Evolutionary conservation across 2,329 filamentous ascomycete genomes (phyloP), one percentile per base, ranked within the genome.

Genomic region (Epichloe scottii): DNA sequence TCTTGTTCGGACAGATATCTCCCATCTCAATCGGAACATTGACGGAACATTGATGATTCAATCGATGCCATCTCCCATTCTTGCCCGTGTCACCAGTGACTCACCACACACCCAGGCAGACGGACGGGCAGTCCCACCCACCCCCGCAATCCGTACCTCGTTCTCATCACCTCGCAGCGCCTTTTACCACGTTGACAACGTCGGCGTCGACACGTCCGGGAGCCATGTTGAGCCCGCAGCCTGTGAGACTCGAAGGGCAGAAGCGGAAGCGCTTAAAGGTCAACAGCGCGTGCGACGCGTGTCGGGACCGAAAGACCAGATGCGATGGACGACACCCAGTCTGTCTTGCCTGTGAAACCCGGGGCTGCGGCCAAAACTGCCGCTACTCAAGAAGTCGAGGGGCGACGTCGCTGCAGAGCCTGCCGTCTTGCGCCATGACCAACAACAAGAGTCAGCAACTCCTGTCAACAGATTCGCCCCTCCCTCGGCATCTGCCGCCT

Each of bases 271-370:
- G 48, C 10, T 21, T 50, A 19, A 50, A 45, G 34, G 40, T 50
- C 41, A 50, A 50, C n/a, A 39, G 41, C 40, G 48, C 48, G 21
- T 50, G 48, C 41, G 41, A 50, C 21, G 41, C 40, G 10, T 50
- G 48, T 21, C 35, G 48, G 15, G 48, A 45, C n/a, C 48, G 48
- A 17, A 50, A 50, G 34, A 50, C 48, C 21, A 12, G 48, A 17
- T 50, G 48, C 41, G 48, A 50, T 45, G 48, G 48, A 14, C 48
- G 41, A 34, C 48, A 21, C 30, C 48, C 48, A 0, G 33, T 50
- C 15, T 50, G 48, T 39, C 33, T 50, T n/a, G 48, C 48, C 19
- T 50, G 48, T 38, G 48, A 50, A 38, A 50, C 34, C 33, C 48
- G 48, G 12, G 42, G 42, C 21, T 45, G 40, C 11, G 48, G 40